Evolutionary conservation across 2,329 filamentous ascomycete genomes (phyloP), one percentile per base, ranked within the genome.

Genomic region (Didymella arachidicola): DNA sequence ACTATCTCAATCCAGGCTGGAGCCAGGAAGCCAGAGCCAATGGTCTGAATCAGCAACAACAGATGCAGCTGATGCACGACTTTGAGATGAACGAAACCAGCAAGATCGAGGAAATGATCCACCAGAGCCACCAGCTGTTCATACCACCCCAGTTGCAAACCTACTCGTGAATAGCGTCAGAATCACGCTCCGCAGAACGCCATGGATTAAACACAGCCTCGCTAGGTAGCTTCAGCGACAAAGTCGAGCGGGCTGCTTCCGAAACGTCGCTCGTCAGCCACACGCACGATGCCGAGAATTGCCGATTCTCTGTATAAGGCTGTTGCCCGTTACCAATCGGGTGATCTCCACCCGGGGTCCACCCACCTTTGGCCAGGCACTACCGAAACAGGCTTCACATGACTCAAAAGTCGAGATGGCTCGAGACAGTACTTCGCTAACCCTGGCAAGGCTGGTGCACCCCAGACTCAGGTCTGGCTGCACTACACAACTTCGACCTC

Each of bases 51-150:
- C 89, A 93, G 63, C 86, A 92, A 70, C 91, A 96, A 76, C 92
- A 95, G 77, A 79, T 89, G 62, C 91, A 96, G 79, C 80, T 96
- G 36, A 92, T 96, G 89, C 87, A 88, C 54, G 87, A 88, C 47
- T 83, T 96, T 32, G 90, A 95, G 75, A 90, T 72, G 42, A 76
- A 77, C 48, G 77, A 78, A 22, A 73, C 73, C 1, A 70, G 72
- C 51, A 76, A 77, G 59, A 75, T 79, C 18, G 74, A 79, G 57
- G 68, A 70, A 42, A 78, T 79, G 76, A 78, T 79, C 26, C 68
- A 78, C 54, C 75, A 78, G 34, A 78, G 75, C 56, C 75, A 77
- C 53, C 71, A 75, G 54, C 61, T 78, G 3, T 77, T 77, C 57
- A 65, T 66, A 14, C 73, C 70, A 4, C 71, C 71, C 1, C 65